Conservation (phyloP, 148 eudicot genomes). For the Rhododendron ferrugineum region DNA sequence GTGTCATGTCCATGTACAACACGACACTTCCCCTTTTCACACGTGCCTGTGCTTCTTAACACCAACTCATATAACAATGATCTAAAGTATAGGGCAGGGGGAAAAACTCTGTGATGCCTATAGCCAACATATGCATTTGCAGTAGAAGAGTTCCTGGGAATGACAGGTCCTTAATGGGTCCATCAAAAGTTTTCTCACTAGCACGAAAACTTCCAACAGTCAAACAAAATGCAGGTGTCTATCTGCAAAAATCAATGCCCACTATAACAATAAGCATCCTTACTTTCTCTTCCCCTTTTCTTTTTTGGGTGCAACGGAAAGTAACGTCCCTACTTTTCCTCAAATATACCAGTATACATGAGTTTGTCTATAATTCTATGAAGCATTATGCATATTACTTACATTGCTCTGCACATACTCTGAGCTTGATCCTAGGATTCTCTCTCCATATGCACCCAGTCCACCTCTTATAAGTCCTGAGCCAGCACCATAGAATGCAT, state of each 20-base stretch:
- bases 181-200: neutral
- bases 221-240: neutral
- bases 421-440: constrained; percentile 80
- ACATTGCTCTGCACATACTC: constrained; percentile 95
- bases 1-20: no score
- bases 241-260: neutral
- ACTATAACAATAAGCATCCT: neutral
- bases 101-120: neutral
- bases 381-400: constrained; percentile 17
- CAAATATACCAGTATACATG: neutral
- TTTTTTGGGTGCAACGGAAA: neutral
- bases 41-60: neutral
- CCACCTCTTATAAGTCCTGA: constrained; percentile 80
- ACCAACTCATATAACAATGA: neutral
- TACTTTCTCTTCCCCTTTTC: neutral
- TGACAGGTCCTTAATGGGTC: neutral
- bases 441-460: constrained; percentile 92
- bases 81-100: neutral
- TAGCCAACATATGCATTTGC: neutral
- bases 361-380: neutral
- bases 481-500: constrained; percentile 66
- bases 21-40: neutral
- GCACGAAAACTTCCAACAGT: neutral
- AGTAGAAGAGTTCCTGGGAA: neutral
- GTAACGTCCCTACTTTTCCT: neutral